Evolutionary conservation across 108 stramenopile species (phyloP).

Genomic region (Nitzschia sp.): DNA sequence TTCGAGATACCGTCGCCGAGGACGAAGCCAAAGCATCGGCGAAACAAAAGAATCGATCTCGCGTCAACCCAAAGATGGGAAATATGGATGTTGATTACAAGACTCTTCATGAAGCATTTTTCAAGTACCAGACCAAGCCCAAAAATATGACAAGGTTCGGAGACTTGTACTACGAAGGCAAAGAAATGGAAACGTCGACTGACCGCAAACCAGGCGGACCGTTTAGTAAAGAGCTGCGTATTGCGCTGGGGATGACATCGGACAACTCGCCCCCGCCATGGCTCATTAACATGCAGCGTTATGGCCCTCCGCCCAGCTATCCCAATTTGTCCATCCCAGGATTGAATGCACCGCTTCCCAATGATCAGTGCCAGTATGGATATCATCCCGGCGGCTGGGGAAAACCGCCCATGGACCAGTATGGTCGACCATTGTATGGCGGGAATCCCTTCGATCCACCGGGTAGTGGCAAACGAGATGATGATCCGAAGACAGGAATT

Average conservation of each 20-base stretch:
- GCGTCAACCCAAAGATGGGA: constrained; percentile 91
- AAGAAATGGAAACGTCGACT: constrained; percentile 88
- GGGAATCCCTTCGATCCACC: constrained; percentile 90
- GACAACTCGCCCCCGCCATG: constrained; percentile 91
- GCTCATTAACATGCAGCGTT: constrained; percentile 99
- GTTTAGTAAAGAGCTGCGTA: constrained; percentile 66
- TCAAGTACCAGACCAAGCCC: constrained; percentile 97
- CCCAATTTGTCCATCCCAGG: constrained; percentile 93
- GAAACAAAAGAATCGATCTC: constrained; percentile 89
- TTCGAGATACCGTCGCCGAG: constrained; percentile 87
- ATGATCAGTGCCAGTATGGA: constrained; percentile 88
- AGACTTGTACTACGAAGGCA: constrained; percentile 98
- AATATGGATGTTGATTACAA: constrained; percentile 97
- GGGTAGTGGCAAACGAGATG: constrained; percentile 35
- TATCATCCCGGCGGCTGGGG: constrained; percentile 98
- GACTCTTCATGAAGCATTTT: constrained; percentile 97
- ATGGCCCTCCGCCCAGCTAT: constrained; percentile 96
- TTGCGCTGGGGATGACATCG: constrained; percentile 84
- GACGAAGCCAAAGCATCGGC: constrained; percentile 75
- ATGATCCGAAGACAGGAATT: constrained; percentile 26
- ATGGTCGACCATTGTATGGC: constrained; percentile 88
- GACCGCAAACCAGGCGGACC: constrained; percentile 67
- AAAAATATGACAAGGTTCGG: constrained; percentile 74
- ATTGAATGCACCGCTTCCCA: constrained; percentile 95
- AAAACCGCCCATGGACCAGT: constrained; percentile 96